Percentiles rank a stretch among this genome's conserved stretches.
Conservation (phyloP, 257 asterid species). For the Forsythia viridissima region DNA sequence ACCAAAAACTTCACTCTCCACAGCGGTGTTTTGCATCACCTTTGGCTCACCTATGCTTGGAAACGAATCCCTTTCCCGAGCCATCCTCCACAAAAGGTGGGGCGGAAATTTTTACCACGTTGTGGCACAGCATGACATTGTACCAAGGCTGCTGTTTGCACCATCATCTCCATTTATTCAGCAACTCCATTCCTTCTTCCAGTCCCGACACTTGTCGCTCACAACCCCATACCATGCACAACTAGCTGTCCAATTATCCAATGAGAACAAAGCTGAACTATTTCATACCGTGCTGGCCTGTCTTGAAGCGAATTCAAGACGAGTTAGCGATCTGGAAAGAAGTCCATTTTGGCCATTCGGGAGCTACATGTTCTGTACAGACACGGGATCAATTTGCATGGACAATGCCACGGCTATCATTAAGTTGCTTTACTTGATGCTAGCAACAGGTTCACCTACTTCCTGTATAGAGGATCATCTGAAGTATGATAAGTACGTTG, state of each 20-base stretch:
- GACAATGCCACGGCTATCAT: conserved; percentile 58
- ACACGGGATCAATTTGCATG: conserved; percentile 67
- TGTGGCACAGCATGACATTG: conserved; percentile 65
- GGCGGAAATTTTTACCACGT: conserved; percentile 77
- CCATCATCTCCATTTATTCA: conserved; percentile 44
- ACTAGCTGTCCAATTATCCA: conserved; percentile 30
- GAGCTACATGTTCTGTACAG: conserved; percentile 77
- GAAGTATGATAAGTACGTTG: conserved; percentile 48
- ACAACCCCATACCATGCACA: conserved; percentile 30
- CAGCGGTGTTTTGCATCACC: conserved; percentile 61
- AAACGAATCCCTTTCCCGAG: conserved; percentile 57
- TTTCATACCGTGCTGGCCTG: conserved; percentile 39
- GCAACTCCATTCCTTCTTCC: conserved; percentile 41
- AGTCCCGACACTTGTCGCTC: conserved; percentile 52
- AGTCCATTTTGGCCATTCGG: conserved; percentile 72
- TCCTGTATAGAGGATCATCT: conserved; percentile 63
- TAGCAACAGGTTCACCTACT: conserved; percentile 43
- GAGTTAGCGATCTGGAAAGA: conserved; percentile 24
- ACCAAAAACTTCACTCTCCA: conserved; percentile 41
- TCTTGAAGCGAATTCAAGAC: conserved; percentile 36
- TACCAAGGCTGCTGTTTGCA: conserved; percentile 73
- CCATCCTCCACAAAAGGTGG: conserved; percentile 78
- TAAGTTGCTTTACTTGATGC: conserved; percentile 55
- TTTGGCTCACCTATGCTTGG: conserved; percentile 88
- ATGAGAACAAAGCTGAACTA: conserved; percentile 35